Conservation (phyloP, 345 rosid genomes). For the Streptanthus diversifolius region DNA sequence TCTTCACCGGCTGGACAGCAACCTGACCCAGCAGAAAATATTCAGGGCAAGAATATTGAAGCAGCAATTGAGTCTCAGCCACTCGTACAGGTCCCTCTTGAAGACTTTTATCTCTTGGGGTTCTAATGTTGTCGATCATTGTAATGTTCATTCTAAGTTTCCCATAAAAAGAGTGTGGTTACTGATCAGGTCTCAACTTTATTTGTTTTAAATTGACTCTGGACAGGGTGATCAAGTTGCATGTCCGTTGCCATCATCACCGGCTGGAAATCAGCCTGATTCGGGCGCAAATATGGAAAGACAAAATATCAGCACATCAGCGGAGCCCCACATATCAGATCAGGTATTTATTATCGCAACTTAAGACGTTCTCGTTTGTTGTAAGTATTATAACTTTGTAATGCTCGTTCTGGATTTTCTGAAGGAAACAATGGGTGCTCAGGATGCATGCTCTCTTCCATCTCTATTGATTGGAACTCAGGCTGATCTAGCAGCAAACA, state of each 20-base stretch:
- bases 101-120: neutral
- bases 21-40: conserved; percentile 10
- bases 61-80: conserved; percentile 8
- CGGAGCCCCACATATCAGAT: conserved; percentile 16
- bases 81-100: conserved; percentile 20
- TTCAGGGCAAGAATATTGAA: neutral
- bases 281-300: conserved; percentile 3
- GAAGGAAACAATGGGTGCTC: conserved; percentile 12
- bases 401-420: neutral
- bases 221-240: conserved; percentile 24
- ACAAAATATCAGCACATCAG: conserved; percentile 24
- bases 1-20: neutral
- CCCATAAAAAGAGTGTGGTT: conserved; percentile 3
- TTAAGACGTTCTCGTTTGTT: neutral
- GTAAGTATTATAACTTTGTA: conserved; percentile 2
- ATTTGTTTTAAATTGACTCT: conserved; percentile 7
- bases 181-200: neutral
- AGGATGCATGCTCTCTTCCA: conserved; percentile 18
- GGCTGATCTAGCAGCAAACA: conserved; percentile 9
- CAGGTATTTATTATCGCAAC: conserved; percentile 18
- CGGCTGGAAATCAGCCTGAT: conserved; percentile 20
- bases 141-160: neutral
- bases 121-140: neutral
- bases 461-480: conserved; percentile 29
- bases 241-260: conserved; percentile 20